These are phyloP conservation scores for Musa beccarii DNA, from an alignment of 176 grass and related monocot species.

Conservation along the genomic window DNA sequence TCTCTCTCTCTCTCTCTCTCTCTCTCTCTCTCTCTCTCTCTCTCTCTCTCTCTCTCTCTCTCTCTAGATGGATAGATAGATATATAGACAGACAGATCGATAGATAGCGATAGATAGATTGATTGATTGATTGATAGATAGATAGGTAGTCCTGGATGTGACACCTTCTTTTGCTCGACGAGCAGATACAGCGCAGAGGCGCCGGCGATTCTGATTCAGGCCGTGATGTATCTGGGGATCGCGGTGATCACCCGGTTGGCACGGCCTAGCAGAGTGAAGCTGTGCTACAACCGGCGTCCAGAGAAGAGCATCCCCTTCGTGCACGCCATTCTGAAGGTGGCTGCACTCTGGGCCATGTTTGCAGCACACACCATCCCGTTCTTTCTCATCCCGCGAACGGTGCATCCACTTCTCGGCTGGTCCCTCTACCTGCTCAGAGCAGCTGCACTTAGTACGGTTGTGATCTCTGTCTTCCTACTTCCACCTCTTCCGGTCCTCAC, in stretches of 20 bases:
- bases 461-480: slow-evolving; percentile 68
- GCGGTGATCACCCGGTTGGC: slow-evolving; percentile 48
- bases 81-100: too few relatives aligned
- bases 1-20: too few relatives aligned
- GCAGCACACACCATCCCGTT: slow-evolving; percentile 71
- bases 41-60: too few relatives aligned
- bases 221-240: slow-evolving; percentile 63
- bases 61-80: too few relatives aligned
- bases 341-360: slow-evolving; percentile 48
- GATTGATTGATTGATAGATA: not conserved
- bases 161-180: not conserved
- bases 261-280: slow-evolving; percentile 62
- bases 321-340: slow-evolving; percentile 54
- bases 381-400: slow-evolving; percentile 68
- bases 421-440: slow-evolving; percentile 66
- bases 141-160: not conserved
- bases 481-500: slow-evolving; percentile 42
- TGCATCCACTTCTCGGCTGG: slow-evolving; percentile 80
- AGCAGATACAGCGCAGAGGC: slow-evolving; percentile 66
- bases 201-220: slow-evolving; percentile 56
- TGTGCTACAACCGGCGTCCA: slow-evolving; percentile 65
- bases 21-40: too few relatives aligned
- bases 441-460: slow-evolving; percentile 52
- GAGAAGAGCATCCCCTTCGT: slow-evolving; percentile 59
- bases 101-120: too few relatives aligned